Evolutionary conservation across 2,329 filamentous ascomycete genomes (phyloP), one percentile per base, ranked within the genome.

Genomic region (Botrytis fabae): DNA sequence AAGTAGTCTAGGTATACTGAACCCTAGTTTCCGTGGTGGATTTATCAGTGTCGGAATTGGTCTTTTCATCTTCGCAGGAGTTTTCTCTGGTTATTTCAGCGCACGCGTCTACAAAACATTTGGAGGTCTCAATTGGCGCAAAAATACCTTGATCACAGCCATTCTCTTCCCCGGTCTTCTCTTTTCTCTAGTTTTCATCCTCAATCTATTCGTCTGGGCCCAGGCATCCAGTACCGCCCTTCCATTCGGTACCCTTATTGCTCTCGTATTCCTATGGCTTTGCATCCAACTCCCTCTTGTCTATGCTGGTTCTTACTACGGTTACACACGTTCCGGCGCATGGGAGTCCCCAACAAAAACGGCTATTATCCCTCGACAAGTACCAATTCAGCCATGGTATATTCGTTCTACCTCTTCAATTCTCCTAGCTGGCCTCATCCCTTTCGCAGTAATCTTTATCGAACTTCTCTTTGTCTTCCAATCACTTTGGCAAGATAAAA

Each of bases 161-260:
- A 84, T 91, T 16, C 86, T 97, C 4, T 93, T 97, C 80, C 94
- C 94, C 0, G 93, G 93, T 1, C 85, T 96, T 9, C 83, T 93
- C 0, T 97, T 97, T 80, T 85, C 86, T 14, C 86, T 92, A 44
- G 84, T 95, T 51, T 94, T 97, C 82, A 86, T 95, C 68, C 86
- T 97, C 74, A 97, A 97, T 81, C 85, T 97, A 16, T 97, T 97
- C 80, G 93, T 96, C 73, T 97, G 94, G 94, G 91, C 93, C 0
- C 93, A 97, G 82, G 93, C 93, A 0, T 96, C 93, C 18, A 95
- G 92, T 81, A 97, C 93, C 1, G 94, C 94, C 1, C 91, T 97
- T 48, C 94, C 94, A 0, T 95, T 97, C 77, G 88, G 91, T 48
- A 96, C 93, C 0, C 85, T 97, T 4, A 80, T 96, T 46, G 91